Evolutionary conservation across 208 protist species (phyloP).

Genomic region (Angomonas ambiguus): DNA sequence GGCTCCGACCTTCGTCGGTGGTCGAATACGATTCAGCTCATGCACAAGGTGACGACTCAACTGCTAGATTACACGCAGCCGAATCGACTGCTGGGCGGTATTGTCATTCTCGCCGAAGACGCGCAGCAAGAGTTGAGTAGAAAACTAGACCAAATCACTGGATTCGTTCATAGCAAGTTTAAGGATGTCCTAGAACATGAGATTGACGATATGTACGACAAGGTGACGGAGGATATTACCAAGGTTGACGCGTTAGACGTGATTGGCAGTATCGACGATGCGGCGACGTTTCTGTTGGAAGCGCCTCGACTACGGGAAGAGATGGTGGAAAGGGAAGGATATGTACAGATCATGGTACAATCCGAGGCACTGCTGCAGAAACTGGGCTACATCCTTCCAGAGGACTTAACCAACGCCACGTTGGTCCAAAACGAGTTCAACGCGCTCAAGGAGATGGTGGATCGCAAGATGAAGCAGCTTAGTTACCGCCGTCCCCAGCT

Average conservation of each 20-base stretch:
- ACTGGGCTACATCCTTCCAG: slow-evolving; percentile 88
- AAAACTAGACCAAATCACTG: slow-evolving; percentile 76
- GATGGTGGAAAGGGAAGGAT: slow-evolving; percentile 36
- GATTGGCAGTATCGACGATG: slow-evolving; percentile 77
- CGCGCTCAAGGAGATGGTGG: slow-evolving; percentile 91
- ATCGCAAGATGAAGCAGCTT: slow-evolving; percentile 85
- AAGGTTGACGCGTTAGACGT: slow-evolving; percentile 87
- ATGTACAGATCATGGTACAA: slow-evolving; percentile 66
- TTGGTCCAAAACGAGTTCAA: slow-evolving; percentile 91
- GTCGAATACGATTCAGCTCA: slow-evolving; percentile 53
- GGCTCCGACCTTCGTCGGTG: slow-evolving; percentile 72
- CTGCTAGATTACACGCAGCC: slow-evolving; percentile 89
- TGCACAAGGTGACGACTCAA: slow-evolving; percentile 53
- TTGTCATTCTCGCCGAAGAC: slow-evolving; percentile 78
- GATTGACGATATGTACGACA: slow-evolving; percentile 44
- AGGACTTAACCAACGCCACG: slow-evolving; percentile 89
- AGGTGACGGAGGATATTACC: slow-evolving; percentile 47
- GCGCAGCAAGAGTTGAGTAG: slow-evolving; percentile 79
- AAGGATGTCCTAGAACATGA: slow-evolving; percentile 73
- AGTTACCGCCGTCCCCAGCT: slow-evolving; percentile 70
- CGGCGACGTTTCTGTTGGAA: slow-evolving; percentile 61
- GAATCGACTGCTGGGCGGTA: slow-evolving; percentile 77
- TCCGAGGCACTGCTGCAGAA: slow-evolving; percentile 87
- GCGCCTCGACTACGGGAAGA: slow-evolving; percentile 68
- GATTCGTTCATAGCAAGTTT: slow-evolving; percentile 78